These are phyloP conservation scores for Talinum fruticosum DNA, from an alignment of 148 eudicot genomes.

Conservation along the genomic window DNA sequence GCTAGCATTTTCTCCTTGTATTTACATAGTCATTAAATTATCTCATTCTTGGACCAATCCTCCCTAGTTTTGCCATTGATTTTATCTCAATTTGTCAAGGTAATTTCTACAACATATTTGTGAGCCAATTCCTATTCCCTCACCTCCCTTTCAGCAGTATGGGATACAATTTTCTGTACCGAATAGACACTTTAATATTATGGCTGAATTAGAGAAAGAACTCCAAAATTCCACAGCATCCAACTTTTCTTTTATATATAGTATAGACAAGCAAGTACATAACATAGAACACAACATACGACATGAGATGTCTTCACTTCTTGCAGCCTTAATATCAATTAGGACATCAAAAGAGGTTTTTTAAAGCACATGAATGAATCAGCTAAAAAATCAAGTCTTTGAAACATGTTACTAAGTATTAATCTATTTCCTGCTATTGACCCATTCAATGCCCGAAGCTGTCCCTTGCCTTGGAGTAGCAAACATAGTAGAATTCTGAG, in stretches of 20 bases:
- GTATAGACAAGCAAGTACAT: not conserved
- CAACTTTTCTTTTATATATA: not conserved
- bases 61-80: too few species aligned
- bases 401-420: not conserved
- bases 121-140: too few species aligned
- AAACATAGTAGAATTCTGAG: constrained; percentile 63
- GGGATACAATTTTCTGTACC: too few species aligned
- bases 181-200: too few species aligned
- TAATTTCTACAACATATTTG: too few species aligned
- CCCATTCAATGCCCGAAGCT: constrained; percentile 34
- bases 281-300: not conserved
- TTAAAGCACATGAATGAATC: not conserved
- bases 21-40: too few species aligned
- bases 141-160: too few species aligned
- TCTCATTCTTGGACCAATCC: too few species aligned
- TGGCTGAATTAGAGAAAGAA: not conserved
- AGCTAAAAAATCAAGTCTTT: not conserved
- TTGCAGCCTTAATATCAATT: not conserved
- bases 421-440: constrained; percentile 16
- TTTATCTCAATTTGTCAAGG: too few species aligned
- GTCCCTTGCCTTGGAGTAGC: constrained; percentile 54
- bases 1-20: too few species aligned
- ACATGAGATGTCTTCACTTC: not conserved
- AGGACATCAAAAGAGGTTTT: not conserved
- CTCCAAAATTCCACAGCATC: not conserved